A percentile compares a stretch with the other conserved stretches of the same genome.
phyloP scores from a whole-genome alignment of 108 stramenopile species.

The Asterionellopsis glacialis region DNA sequence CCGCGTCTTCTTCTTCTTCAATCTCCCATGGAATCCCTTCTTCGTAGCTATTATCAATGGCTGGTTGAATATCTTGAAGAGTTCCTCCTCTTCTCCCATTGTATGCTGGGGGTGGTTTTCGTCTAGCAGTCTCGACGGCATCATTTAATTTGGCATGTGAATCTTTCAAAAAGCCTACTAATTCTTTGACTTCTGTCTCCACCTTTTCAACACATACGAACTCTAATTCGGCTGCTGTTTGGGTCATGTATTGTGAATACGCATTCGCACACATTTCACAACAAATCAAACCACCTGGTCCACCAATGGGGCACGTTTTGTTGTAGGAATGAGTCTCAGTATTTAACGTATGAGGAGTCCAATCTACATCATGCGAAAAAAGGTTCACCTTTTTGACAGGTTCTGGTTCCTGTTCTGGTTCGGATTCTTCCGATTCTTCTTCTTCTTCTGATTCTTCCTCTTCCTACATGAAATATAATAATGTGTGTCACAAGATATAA shows the following conservation, averaged over 20 bases:
- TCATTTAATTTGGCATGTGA: constrained; percentile 13
- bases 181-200: constrained; percentile 25
- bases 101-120: constrained; percentile 17
- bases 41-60: too few relatives aligned
- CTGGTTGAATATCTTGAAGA: too few relatives aligned
- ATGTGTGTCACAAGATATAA: not conserved
- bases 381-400: constrained; percentile 4
- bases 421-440: not conserved
- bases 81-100: too few relatives aligned
- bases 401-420: constrained; percentile 5
- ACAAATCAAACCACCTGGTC: constrained; percentile 81
- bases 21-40: too few relatives aligned
- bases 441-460: constrained; percentile 11
- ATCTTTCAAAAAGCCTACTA: constrained; percentile 18
- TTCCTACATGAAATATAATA: not conserved
- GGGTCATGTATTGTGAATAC: constrained; percentile 42
- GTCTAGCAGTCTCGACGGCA: constrained; percentile 11
- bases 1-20: too few relatives aligned
- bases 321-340: constrained; percentile 6
- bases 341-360: constrained; percentile 18
- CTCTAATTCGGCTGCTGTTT: constrained; percentile 34
- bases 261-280: constrained; percentile 56
- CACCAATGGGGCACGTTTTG: constrained; percentile 68
- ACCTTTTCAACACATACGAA: constrained; percentile 9
- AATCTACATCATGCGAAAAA: constrained; percentile 12